phyloP scores from a whole-genome alignment of 2,329 filamentous ascomycete species.

The Graphiopsis chlorocephala region DNA sequence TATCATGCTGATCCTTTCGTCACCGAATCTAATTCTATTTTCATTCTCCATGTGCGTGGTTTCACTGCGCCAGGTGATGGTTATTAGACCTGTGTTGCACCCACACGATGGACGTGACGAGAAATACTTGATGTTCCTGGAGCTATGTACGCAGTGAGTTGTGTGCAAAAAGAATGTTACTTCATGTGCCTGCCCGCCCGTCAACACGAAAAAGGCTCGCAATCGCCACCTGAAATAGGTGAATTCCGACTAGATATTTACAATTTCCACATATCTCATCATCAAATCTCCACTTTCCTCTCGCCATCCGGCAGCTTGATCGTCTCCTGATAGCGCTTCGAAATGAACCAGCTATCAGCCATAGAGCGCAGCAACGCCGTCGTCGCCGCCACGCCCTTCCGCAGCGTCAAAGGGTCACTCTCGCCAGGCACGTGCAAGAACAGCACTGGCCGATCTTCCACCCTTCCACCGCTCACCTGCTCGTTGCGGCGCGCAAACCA shows the following conservation, averaged over 20 bases:
- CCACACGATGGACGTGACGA: not conserved
- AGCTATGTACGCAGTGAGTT: not conserved
- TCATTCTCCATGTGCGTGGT: not conserved
- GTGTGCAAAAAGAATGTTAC: not conserved
- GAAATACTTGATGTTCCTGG: not conserved
- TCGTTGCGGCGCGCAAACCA: constrained; percentile 30
- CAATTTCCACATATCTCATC: not conserved
- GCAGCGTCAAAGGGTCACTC: constrained; percentile 34
- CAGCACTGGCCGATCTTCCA: constrained; percentile 34
- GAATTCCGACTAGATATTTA: not conserved
- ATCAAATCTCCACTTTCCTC: not conserved
- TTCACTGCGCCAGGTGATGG: not conserved
- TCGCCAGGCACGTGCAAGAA: constrained; percentile 44
- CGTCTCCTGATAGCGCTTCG: constrained; percentile 5
- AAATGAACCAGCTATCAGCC: constrained; percentile 29
- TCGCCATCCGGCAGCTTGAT: not conserved
- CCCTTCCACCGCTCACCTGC: constrained; percentile 22
- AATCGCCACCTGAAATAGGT: not conserved
- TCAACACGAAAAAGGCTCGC: not conserved
- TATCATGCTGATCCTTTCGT: not conserved
- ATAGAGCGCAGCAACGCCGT: constrained; percentile 36
- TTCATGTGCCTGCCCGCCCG: not conserved
- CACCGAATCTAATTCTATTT: not conserved
- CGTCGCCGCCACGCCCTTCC: constrained; percentile 29
- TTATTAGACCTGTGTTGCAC: not conserved